phyloP scores from a whole-genome alignment of 345 rosid genomes.

The Nephelium lappaceum region DNA sequence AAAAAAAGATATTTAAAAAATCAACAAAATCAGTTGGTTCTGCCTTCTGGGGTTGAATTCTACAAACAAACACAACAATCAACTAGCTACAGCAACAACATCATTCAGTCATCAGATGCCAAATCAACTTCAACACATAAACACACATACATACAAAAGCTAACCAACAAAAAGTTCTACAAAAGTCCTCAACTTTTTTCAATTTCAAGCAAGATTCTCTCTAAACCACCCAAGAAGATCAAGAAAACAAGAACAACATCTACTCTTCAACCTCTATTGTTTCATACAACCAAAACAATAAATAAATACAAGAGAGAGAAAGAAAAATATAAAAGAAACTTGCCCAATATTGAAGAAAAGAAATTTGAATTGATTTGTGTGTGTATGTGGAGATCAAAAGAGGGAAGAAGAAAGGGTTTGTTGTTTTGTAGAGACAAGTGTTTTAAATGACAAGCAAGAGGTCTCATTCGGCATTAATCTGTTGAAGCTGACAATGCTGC shows the following conservation, averaged over 20 bases:
- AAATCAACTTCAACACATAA: not conserved
- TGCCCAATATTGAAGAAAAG: constrained; percentile 13
- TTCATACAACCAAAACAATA: not conserved
- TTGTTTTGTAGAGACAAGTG: not conserved
- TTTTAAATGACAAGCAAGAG: constrained; percentile 33
- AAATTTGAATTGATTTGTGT: not conserved
- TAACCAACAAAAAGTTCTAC: not conserved
- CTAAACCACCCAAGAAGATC: not conserved
- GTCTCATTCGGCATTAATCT: not conserved
- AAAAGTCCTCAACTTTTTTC: not conserved
- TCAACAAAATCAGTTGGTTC: not conserved
- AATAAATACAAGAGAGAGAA: not conserved
- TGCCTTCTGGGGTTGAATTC: not conserved
- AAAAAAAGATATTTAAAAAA: not conserved
- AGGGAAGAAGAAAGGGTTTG: not conserved
- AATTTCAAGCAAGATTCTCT: not conserved
- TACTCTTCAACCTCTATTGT: not conserved
- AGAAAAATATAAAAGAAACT: not conserved
- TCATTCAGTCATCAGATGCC: constrained; percentile 1
- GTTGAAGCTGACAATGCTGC: constrained; percentile 1
- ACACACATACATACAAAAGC: not conserved
- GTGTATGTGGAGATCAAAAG: not conserved
- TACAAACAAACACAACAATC: not conserved
- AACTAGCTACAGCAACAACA: not conserved
- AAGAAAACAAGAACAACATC: not conserved